Conservation (phyloP, 129 eudicot species). For the Pittosporum tobira region DNA sequence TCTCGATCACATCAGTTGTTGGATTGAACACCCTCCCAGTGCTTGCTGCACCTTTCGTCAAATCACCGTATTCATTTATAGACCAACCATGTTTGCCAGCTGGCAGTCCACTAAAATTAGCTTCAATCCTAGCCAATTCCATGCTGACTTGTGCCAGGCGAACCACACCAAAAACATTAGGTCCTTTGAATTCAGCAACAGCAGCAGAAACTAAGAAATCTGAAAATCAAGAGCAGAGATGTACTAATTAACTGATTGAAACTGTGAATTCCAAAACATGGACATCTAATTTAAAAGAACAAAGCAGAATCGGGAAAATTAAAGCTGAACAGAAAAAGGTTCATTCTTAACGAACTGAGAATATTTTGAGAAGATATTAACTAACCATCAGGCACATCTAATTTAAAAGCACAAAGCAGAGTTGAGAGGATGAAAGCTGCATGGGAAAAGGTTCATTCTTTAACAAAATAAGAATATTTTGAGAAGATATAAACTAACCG, state of each 20-base stretch:
- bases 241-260: background rate
- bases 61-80: constrained; percentile 81
- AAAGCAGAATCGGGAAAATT: background rate
- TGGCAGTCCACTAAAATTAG: constrained; percentile 80
- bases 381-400: constrained; percentile 84
- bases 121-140: constrained; percentile 91
- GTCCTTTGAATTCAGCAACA: constrained; percentile 94
- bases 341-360: background rate
- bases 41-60: constrained; percentile 81
- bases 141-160: constrained; percentile 85
- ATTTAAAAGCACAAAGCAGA: too few relatives aligned
- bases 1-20: constrained; percentile 20
- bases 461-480: background rate
- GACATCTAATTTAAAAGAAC: background rate
- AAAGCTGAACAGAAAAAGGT: background rate
- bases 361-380: background rate
- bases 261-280: too few relatives aligned
- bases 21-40: constrained; percentile 77
- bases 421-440: too few relatives aligned
- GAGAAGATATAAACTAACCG: constrained; percentile 37
- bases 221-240: constrained; percentile 15
- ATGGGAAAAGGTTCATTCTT: background rate
- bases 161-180: constrained; percentile 75
- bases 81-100: constrained; percentile 91
- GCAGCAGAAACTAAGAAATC: constrained; percentile 88